Evolutionary conservation across 148 eudicot species (phyloP).

Genomic region (Heliamphora exappendiculata): DNA sequence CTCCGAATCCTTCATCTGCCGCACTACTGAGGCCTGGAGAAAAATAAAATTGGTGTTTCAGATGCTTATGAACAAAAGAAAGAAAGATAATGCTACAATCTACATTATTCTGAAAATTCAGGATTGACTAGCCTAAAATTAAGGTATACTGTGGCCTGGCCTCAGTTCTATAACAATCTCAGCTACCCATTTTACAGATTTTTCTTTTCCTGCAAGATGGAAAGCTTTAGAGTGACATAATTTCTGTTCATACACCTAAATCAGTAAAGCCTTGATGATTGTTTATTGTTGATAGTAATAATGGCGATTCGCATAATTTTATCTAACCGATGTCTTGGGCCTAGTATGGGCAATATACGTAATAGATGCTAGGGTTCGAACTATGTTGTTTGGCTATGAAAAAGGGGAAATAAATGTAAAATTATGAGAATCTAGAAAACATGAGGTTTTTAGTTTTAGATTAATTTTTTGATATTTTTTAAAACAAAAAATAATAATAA

Average conservation of each 20-base stretch:
- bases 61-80: neutral
- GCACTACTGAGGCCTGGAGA: slow-evolving; percentile 80
- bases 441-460: neutral
- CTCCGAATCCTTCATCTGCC: slow-evolving; percentile 98
- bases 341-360: neutral
- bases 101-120: neutral
- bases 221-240: too few relatives aligned
- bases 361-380: neutral
- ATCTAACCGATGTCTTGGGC: neutral
- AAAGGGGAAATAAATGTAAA: neutral
- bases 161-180: neutral
- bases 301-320: neutral
- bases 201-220: neutral
- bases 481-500: too few relatives aligned
- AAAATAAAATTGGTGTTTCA: slow-evolving; percentile 5
- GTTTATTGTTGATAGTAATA: neutral
- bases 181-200: neutral
- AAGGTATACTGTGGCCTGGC: neutral
- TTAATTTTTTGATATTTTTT: too few relatives aligned
- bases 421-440: neutral
- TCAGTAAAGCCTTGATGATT: neutral
- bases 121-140: neutral
- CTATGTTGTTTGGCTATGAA: neutral
- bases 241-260: neutral
- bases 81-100: neutral